These are phyloP conservation scores for Diddensiella santjacobensis DNA, from an alignment of 805 yeast genomes.

Conservation along the genomic window DNA sequence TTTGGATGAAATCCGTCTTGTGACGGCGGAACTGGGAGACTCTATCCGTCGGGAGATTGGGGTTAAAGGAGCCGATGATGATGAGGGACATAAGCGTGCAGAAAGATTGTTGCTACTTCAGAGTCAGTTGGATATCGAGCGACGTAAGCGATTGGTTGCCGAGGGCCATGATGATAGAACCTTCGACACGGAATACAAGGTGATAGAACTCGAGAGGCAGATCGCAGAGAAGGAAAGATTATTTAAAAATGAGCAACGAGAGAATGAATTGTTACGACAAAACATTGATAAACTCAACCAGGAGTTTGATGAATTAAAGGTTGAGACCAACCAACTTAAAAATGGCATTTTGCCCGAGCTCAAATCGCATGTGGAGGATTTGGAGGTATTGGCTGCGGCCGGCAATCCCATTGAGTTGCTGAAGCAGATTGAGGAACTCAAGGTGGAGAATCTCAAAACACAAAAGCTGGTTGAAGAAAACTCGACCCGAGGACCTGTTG, in stretches of 20 bases:
- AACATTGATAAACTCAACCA: slow-evolving; percentile 27
- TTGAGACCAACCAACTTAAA: slow-evolving; percentile 22
- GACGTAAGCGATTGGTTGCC: slow-evolving; percentile 30
- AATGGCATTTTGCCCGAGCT: slow-evolving; percentile 27
- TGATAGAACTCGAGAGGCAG: slow-evolving; percentile 28
- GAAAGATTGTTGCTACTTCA: slow-evolving; percentile 27
- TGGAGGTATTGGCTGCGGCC: slow-evolving; percentile 26
- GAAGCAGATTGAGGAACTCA: slow-evolving; percentile 31
- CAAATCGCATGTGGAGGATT: slow-evolving; percentile 23
- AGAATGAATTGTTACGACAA: slow-evolving; percentile 24
- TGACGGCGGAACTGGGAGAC: slow-evolving; percentile 37
- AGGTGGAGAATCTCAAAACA: slow-evolving; percentile 32
- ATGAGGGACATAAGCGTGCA: slow-evolving; percentile 12
- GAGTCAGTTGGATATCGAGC: slow-evolving; percentile 31
- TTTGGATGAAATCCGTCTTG: slow-evolving; percentile 33
- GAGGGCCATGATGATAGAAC: slow-evolving; percentile 18
- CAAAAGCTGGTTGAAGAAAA: slow-evolving; percentile 30
- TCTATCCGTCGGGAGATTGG: slow-evolving; percentile 35
- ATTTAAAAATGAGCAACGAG: slow-evolving; percentile 22
- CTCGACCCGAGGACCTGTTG: slow-evolving; percentile 31
- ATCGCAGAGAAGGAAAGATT: slow-evolving; percentile 29
- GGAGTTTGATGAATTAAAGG: slow-evolving; percentile 28
- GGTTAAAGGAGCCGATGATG: slow-evolving; percentile 13
- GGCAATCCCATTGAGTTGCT: slow-evolving; percentile 30
- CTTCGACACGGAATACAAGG: slow-evolving; percentile 10